Base-by-base conservation (phyloP, 768 basidiomycete genomes). In the Podaxis sp. region DNA sequence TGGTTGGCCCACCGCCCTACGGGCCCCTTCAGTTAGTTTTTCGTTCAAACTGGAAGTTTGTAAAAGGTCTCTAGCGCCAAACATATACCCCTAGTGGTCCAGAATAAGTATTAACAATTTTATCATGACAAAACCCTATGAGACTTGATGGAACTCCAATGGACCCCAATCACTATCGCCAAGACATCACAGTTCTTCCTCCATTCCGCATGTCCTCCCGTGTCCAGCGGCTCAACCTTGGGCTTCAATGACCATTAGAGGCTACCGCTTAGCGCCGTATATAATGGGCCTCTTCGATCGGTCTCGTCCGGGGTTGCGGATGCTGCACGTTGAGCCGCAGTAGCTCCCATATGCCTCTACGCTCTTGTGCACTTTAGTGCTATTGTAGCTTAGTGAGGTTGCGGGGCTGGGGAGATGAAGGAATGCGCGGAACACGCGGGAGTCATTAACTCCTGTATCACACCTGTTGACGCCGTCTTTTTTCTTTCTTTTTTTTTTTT, bases 261-360 rank as follows among this genome's bases (percentile, higher is more conserved):
- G 50, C 38, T 60, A 46, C 33, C 28, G 52, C 52, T 40, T 61
- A 4, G 26, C 30, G n/a, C 59, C 51, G n/a, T 36, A 36, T 10
- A 62, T 69, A 59, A 68, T 66, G 65, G 8, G 33, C 86, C 86
- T 75, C 84, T 89, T 66, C 84, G 75, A 49, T 87, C 86, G 36
- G 74, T 78, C 57, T 85, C 87, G 69, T 92, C 92, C 66, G 91
- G 33, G 66, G 44, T 88, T 88, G 69, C 89, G 93, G 60, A 93
- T 84, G 71, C 91, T 93, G 67, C 93, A 93, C 4, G 91, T 93
- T 17, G 91, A 90, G 68, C 91, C 91, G 64, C 86, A 80, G 64
- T 93, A 92, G 53, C 84, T 84, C 5, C 78, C 82, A 72, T 83
- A 89, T 3, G 80, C 86, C 58, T 87, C 83, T 4, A 84, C 82